Base-by-base conservation (phyloP, 129 eudicot species). In the Chrysanthemum lavandulifolium region DNA sequence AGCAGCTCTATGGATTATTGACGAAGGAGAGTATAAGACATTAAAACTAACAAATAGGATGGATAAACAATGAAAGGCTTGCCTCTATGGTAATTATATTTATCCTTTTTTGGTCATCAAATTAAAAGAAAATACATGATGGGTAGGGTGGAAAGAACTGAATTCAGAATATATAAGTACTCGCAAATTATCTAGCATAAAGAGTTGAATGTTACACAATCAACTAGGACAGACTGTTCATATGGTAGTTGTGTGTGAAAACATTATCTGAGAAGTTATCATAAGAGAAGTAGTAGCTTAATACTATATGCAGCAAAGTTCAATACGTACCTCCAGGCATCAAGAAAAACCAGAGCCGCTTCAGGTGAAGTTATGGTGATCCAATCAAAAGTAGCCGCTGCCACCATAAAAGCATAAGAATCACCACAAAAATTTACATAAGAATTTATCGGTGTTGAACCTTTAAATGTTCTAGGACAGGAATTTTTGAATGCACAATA, bases 341-440 rank as follows among this genome's bases (percentile, higher is more conserved):
- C 90, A 70, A 92, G 89, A 69, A 89, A 92, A 13, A 92, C 98
- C 27, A 55, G 65, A 27, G 86, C 98, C 4, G 98, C 96, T 78
- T 89, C 98, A 19, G 98, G 96, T 61, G 96, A 92, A 68, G 98
- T 89, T 67, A 92, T 84, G 68, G 87, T 67, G 54, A 89, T 87
- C 98, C 96, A 92, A 73, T 92, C 92, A 85, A 92, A 92, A 45
- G 83, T 53, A 74, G 84, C 72, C 43, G 78, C 96, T 92, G 92
- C 79, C 65, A 66, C 73, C 75, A 55, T 75, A 69, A 55, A 68
- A 61, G 47, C 56, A 77, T 45, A 58, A 54, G 51, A 25, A 65
- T 43, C 23, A 59, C 31, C 23, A 59, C 48, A 51, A 69, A 43
- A 6, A 77, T 66, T 63, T 73, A 74, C 65, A 71, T 16, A 36